These are phyloP conservation scores for Phialophora verrucosa DNA, from an alignment of 2,329 filamentous ascomycete genomes.

Conservation along the genomic window DNA sequence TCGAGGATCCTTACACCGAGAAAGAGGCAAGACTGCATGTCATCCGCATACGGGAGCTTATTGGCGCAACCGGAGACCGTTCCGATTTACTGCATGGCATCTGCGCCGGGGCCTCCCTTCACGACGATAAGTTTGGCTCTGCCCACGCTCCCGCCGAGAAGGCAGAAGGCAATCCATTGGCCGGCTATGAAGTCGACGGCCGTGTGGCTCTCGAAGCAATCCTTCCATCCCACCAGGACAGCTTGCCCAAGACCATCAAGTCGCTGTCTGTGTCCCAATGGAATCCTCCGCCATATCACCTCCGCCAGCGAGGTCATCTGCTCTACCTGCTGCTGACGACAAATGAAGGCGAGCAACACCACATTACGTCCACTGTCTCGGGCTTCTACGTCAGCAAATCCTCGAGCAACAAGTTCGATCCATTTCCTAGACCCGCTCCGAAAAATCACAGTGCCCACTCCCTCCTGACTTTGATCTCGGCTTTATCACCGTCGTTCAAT, in stretches of 20 bases:
- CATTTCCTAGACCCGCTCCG: constrained; percentile 75
- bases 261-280: constrained; percentile 85
- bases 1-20: constrained; percentile 97
- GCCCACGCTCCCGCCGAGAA: constrained; percentile 47
- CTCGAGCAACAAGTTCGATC: constrained; percentile 93
- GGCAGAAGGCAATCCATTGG: constrained; percentile 60
- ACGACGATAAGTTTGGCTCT: constrained; percentile 71
- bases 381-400: constrained; percentile 98
- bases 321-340: constrained; percentile 89
- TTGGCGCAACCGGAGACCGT: constrained; percentile 87
- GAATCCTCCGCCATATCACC: constrained; percentile 93
- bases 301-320: constrained; percentile 89
- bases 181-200: constrained; percentile 77
- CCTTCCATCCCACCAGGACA: constrained; percentile 68
- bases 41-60: constrained; percentile 86
- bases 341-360: constrained; percentile 91
- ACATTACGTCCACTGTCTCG: constrained; percentile 90
- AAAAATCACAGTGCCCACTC: constrained; percentile 85
- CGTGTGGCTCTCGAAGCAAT: constrained; percentile 72
- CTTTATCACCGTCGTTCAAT: constrained; percentile 83
- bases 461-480: constrained; percentile 75
- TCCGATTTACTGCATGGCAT: constrained; percentile 87
- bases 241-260: constrained; percentile 88
- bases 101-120: constrained; percentile 81
- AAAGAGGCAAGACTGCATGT: constrained; percentile 97